phyloP scores from a whole-genome alignment of 495 filamentous ascomycete genomes.

The Penicillium tannophilum region DNA sequence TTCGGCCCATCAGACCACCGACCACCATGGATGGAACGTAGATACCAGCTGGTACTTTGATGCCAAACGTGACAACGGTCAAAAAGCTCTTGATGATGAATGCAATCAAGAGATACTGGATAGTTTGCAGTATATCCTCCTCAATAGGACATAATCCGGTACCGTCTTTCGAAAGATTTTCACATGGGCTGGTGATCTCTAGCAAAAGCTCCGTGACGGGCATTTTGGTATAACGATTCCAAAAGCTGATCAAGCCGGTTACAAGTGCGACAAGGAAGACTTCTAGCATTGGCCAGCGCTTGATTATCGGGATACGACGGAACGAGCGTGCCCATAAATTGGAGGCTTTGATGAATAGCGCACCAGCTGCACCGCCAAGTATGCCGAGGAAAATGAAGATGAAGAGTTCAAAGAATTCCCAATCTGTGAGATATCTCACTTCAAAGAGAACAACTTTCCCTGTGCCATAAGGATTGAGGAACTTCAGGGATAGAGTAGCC shows the following conservation, averaged over 20 bases:
- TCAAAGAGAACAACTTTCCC: conserved; percentile 96
- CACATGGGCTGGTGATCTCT: conserved; percentile 87
- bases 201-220: conserved; percentile 89
- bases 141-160: conserved; percentile 77
- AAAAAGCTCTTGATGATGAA: conserved; percentile 89
- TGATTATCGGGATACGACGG: conserved; percentile 77
- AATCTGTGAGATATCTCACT: conserved; percentile 89
- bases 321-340: conserved; percentile 87
- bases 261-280: conserved; percentile 84
- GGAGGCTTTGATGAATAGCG: conserved; percentile 95
- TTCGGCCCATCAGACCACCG: conserved; percentile 87
- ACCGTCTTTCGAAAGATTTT: conserved; percentile 56
- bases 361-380: conserved; percentile 80
- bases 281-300: conserved; percentile 81
- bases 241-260: conserved; percentile 85
- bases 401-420: conserved; percentile 88
- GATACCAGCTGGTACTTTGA: conserved; percentile 94
- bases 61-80: conserved; percentile 87
- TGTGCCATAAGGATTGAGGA: conserved; percentile 94
- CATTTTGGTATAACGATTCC: conserved; percentile 88
- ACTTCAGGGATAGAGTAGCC: conserved; percentile 86
- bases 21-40: conserved; percentile 99
- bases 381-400: conserved; percentile 84
- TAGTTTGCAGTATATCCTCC: conserved; percentile 71
- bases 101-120: conserved; percentile 69